Percentiles rank a stretch among this genome's conserved stretches.
Evolutionary conservation across 1,284 basidiomycete genomes (phyloP).

Genomic region (Sutorius eximius): DNA sequence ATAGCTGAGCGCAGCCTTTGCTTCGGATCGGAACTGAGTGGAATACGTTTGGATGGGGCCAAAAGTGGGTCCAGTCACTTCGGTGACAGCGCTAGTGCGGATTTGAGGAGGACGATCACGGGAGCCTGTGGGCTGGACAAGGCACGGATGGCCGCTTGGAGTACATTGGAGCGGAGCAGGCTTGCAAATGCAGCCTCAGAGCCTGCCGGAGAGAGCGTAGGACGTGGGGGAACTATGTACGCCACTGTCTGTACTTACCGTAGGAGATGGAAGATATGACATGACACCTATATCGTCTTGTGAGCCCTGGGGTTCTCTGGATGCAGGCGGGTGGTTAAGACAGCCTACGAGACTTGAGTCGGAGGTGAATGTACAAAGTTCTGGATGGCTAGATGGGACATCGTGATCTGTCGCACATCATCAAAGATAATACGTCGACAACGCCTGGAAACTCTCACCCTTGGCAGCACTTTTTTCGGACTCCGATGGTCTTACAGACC

Average conservation of each 20-base stretch:
- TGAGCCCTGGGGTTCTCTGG: constrained; percentile 38
- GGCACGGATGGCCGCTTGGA: constrained; percentile 56
- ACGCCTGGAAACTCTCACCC: too few relatives aligned
- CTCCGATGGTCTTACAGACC: too few relatives aligned
- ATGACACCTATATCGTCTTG: constrained; percentile 55
- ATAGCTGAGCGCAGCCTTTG: constrained; percentile 54
- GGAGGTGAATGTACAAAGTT: constrained; percentile 1
- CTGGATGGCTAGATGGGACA: constrained; percentile 7
- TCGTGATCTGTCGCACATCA: constrained; percentile 43
- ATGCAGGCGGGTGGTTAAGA: constrained; percentile 43
- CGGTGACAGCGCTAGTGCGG: constrained; percentile 60
- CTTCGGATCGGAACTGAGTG: constrained; percentile 48
- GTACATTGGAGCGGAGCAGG: constrained; percentile 55
- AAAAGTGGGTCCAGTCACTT: constrained; percentile 62
- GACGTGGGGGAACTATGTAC: neutral
- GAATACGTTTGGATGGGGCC: constrained; percentile 58
- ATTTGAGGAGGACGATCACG: constrained; percentile 45
- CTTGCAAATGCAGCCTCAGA: constrained; percentile 58
- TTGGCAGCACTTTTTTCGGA: too few relatives aligned
- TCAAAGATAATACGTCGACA: too few relatives aligned
- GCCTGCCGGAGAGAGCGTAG: constrained; percentile 37
- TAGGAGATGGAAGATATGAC: constrained; percentile 71
- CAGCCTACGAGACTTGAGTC: constrained; percentile 53
- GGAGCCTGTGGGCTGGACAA: constrained; percentile 45
- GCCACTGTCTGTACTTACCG: constrained; percentile 33